Base-by-base conservation (phyloP, 768 basidiomycete genomes). In the Phylloporus scabripes region DNA sequence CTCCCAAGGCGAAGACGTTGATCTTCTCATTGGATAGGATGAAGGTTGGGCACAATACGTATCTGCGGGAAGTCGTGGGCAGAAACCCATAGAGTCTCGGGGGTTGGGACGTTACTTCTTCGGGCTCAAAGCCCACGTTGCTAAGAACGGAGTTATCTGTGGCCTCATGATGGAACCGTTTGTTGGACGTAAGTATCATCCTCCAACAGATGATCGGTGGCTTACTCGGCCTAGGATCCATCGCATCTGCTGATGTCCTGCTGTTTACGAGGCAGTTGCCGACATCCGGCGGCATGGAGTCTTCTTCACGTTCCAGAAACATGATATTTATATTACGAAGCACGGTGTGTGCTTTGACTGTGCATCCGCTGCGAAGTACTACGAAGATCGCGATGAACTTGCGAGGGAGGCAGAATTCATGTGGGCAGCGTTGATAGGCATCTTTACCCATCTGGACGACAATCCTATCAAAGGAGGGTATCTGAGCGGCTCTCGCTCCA, bases 221-320 rank as follows among this genome's bases (percentile, higher is more conserved):
- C 55, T 61, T 26, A 64, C 46, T 24, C 6, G 2, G 7, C 44
- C 17, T 33, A 69, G 65, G 62, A 18, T 41, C 41, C 1, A 34
- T 63, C 31, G 57, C 59, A 18, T 42, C 33, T 7, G 51, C 55
- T 7, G 68, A 70, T 51, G 63, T 24, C 42, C 50, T 18, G 62
- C 55, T 20, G 62, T 67, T 38, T 64, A 53, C 18, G 59, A 62
- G 24, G 66, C 66, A 7, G n/a, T 68, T 15, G 58, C 62, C 4
- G 62, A 68, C 20, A 59, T 68, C n/a, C 66, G 61, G 46, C 59
- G 38, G 31, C 65, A 65, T 15, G 67, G 66, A 26, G 28, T 67
- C 23, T 29, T 50, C 21, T 44, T 68, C 37, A n/a, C 6, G 7
- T 52, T 67, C 20, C 17, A 50, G 37, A 46, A 37, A 17, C n/a